Evolutionary conservation across 2,329 filamentous ascomycete species (phyloP).

Genomic region (Ophiocordyceps australis): DNA sequence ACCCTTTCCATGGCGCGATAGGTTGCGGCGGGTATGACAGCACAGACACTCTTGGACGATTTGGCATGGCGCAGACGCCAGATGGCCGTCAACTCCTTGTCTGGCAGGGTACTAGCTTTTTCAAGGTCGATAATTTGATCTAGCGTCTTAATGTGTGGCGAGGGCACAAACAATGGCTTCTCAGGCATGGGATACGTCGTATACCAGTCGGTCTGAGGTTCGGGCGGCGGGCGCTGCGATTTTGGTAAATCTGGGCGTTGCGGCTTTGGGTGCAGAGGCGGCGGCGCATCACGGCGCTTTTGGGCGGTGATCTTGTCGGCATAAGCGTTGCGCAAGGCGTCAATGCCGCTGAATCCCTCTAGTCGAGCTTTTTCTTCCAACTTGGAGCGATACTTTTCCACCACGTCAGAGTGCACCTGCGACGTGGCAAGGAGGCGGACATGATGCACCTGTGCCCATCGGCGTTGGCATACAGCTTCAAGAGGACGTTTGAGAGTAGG

Average conservation of each 20-base stretch:
- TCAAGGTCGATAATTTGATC: conserved; percentile 52
- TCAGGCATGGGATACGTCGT: too few species aligned
- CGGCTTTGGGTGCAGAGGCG: conserved; percentile 15
- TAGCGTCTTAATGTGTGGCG: conserved; percentile 23
- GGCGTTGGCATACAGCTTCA: too few species aligned
- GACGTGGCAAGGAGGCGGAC: conserved; percentile 79
- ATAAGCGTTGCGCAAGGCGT: conserved; percentile 67
- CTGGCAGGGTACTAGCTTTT: conserved; percentile 55
- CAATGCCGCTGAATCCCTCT: conserved; percentile 51
- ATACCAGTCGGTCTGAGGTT: too few species aligned
- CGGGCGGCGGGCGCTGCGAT: conserved; percentile 13
- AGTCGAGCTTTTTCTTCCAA: conserved; percentile 64
- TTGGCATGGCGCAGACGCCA: conserved; percentile 79
- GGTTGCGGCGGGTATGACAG: conserved; percentile 55
- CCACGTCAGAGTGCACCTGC: conserved; percentile 43
- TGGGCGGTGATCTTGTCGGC: conserved; percentile 63
- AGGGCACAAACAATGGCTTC: too few species aligned
- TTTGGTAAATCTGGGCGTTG: conserved; percentile 16
- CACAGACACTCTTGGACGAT: conserved; percentile 62
- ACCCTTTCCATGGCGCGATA: conserved; percentile 54
- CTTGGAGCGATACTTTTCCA: conserved; percentile 79
- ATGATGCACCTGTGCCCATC: conserved; percentile 86
- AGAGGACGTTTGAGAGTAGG: too few species aligned
- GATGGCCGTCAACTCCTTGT: conserved; percentile 67
- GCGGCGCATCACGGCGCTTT: conserved; percentile 45